Conservation (phyloP, 352 stramenopile species). For the Pilasporangium apinafurcum region DNA sequence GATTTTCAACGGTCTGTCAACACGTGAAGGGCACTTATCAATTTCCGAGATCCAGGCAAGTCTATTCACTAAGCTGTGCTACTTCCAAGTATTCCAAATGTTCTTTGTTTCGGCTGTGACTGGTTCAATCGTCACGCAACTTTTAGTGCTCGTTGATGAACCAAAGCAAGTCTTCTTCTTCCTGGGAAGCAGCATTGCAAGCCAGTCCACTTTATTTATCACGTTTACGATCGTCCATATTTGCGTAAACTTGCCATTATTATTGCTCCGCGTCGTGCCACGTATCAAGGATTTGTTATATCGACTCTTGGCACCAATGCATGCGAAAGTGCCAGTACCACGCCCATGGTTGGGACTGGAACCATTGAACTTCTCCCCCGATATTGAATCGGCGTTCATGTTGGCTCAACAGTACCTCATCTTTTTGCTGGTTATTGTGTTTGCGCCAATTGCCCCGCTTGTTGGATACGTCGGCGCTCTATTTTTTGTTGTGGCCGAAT, state of each 20-base stretch:
- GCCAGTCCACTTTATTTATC: constrained; percentile 79
- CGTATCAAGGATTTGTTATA: constrained; percentile 39
- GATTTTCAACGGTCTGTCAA: constrained; percentile 62
- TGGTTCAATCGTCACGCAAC: constrained; percentile 51
- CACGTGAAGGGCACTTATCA: constrained; percentile 58
- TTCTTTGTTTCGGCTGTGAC: constrained; percentile 75
- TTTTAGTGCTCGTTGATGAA: constrained; percentile 57
- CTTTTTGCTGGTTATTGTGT: constrained; percentile 68
- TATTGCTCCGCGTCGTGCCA: constrained; percentile 51
- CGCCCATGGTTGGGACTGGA: constrained; percentile 49
- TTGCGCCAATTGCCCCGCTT: constrained; percentile 66
- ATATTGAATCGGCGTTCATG: constrained; percentile 50
- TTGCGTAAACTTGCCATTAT: constrained; percentile 53
- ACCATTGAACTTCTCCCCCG: constrained; percentile 40
- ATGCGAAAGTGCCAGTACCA: constrained; percentile 33
- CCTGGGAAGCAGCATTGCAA: constrained; percentile 58
- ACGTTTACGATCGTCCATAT: constrained; percentile 72
- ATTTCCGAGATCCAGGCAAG: constrained; percentile 59
- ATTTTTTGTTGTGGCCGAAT: constrained; percentile 63
- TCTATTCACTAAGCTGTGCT: constrained; percentile 70
- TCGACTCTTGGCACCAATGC: constrained; percentile 36
- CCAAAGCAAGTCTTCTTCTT: constrained; percentile 56
- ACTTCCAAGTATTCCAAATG: constrained; percentile 78
- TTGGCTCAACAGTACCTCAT: constrained; percentile 68
- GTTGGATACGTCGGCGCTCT: constrained; percentile 49